Base-by-base conservation (phyloP, 495 filamentous ascomycete species). In the Penicillium riverlandense region DNA sequence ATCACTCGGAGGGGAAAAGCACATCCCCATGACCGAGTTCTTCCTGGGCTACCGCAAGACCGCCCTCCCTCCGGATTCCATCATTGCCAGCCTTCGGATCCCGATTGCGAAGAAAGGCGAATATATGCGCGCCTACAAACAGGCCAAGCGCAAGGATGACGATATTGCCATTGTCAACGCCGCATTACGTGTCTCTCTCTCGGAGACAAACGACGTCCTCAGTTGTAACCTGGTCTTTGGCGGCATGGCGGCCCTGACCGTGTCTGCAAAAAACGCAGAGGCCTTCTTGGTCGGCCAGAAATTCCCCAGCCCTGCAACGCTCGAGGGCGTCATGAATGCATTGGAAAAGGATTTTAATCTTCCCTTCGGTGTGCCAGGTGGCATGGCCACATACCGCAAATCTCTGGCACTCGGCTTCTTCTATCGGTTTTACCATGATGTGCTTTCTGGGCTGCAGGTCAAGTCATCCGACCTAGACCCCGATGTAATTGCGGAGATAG, bases 161-260 rank as follows among this genome's bases (percentile, higher is more conserved):
- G 91, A 97, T 66, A 96, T 96, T 59, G 91, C 91, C 8, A 96
- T 97, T 45, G 91, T 95, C 34, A 96, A 91, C 45, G 78, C 84
- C 8, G 85, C 88, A 6, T 61, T 96, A 32, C 80, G 85, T 36
- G 73, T 95, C 7, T 73, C 71, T 3, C 65, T 97, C 2, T 76
- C 78, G 29, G 74, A 83, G 1, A 65, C 66, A 4, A 74, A 90
- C 32, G 59, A 76, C 9, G 87, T 95, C 7, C 73, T 79, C 36
- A 80, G 76, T 49, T 79, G 75, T 31, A 85, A 84, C 47, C 75
- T 96, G 14, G 83, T 90, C 1, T 97, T 94, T 49, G 91, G 91
- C 41, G 91, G 85, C 14, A 88, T 97, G 88, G 90, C 90, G 4
- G 79, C 90, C 1, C 83, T 79, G 53, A 96, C 90, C 0, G 77